These are phyloP conservation scores for Cutaneotrichosporon cutaneum DNA, from an alignment of 1,284 basidiomycete genomes.

Conservation along the genomic window DNA sequence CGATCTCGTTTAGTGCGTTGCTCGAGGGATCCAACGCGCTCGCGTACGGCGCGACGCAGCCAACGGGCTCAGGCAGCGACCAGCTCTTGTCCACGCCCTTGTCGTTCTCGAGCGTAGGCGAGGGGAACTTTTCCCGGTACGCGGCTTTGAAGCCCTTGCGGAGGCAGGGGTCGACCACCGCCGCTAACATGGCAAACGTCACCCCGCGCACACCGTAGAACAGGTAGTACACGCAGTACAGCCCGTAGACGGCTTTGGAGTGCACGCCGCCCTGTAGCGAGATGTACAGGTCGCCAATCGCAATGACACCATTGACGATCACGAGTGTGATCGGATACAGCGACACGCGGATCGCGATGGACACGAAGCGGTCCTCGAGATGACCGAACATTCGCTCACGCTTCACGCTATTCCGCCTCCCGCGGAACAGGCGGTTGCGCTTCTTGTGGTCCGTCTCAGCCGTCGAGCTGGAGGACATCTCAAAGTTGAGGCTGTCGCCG, in stretches of 20 bases:
- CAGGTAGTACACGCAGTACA: slow-evolving; percentile 27
- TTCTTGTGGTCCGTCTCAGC: slow-evolving; percentile 23
- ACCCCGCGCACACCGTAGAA: slow-evolving; percentile 23
- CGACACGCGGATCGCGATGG: slow-evolving; percentile 30
- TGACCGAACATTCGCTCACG: slow-evolving; percentile 17
- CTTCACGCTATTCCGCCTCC: slow-evolving; percentile 10
- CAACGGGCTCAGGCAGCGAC: not conserved
- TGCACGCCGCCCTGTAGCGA: slow-evolving; percentile 17
- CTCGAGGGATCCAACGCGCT: not conserved
- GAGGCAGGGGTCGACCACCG: slow-evolving; percentile 25
- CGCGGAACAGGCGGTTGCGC: slow-evolving; percentile 1
- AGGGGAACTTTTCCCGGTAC: slow-evolving; percentile 10
- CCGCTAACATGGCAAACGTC: slow-evolving; percentile 18
- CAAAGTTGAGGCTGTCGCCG: slow-evolving; percentile 25
- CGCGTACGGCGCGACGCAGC: not conserved
- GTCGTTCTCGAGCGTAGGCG: not conserved
- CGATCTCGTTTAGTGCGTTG: not conserved
- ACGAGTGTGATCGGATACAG: slow-evolving; percentile 31
- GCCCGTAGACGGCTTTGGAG: slow-evolving; percentile 15
- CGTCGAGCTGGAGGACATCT: slow-evolving; percentile 22
- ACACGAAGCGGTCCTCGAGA: slow-evolving; percentile 26
- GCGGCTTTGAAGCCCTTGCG: slow-evolving; percentile 15
- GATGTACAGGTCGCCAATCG: slow-evolving; percentile 27
- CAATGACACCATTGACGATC: slow-evolving; percentile 32
- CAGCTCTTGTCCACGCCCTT: not conserved